phyloP scores from a whole-genome alignment of 2,329 filamentous ascomycete species.

The Hypoxylon sp. region DNA sequence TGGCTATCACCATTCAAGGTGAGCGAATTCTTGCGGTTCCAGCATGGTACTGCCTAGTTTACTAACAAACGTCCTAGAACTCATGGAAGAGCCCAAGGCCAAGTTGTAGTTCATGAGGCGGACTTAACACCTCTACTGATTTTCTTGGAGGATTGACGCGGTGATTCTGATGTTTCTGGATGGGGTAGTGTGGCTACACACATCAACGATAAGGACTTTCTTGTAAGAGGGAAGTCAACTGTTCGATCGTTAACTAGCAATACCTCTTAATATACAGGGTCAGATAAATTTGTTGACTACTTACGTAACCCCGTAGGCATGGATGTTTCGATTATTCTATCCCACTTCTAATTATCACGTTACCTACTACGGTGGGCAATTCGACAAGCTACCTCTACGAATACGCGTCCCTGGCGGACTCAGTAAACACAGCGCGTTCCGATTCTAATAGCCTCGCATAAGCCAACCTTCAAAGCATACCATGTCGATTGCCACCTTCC shows the following conservation, averaged over 20 bases:
- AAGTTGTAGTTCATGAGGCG: background rate
- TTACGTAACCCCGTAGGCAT: background rate
- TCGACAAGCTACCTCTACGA: background rate
- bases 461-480: background rate
- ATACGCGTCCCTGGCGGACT: background rate
- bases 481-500: background rate
- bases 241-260: background rate
- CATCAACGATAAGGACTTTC: background rate
- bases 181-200: background rate
- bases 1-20: background rate
- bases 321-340: background rate
- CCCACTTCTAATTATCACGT: background rate
- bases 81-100: background rate
- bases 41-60: background rate
- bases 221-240: background rate
- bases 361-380: background rate
- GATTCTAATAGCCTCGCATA: background rate
- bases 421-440: background rate
- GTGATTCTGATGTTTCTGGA: background rate
- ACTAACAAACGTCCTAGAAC: background rate
- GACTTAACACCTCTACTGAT: background rate
- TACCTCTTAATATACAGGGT: slow-evolving; percentile 1
- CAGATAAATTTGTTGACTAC: background rate
- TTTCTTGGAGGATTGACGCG: background rate
- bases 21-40: background rate